These are phyloP conservation scores for Botrytis sinoallii DNA, from an alignment of 2,329 filamentous ascomycete genomes.

Conservation along the genomic window DNA sequence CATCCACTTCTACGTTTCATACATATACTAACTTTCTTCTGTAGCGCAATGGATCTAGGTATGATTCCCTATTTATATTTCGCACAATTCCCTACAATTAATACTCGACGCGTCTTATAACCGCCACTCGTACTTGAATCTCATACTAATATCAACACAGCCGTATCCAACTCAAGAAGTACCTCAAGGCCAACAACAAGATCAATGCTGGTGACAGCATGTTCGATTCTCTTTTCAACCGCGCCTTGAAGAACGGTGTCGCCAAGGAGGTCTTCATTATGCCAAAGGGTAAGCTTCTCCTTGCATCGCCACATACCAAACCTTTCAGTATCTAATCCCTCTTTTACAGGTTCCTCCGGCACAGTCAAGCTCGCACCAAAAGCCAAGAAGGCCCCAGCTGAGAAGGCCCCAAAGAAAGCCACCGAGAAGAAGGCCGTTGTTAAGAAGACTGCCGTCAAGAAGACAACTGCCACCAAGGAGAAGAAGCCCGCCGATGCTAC, in stretches of 20 bases:
- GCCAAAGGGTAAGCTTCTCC: slow-evolving; percentile 63
- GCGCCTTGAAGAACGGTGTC: slow-evolving; percentile 63
- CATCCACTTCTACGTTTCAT: not conserved
- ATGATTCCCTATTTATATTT: slow-evolving; percentile 21
- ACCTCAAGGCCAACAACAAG: slow-evolving; percentile 69
- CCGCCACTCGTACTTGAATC: not conserved
- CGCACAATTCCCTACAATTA: slow-evolving; percentile 4
- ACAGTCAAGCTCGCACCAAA: slow-evolving; percentile 60
- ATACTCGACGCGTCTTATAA: slow-evolving; percentile 30
- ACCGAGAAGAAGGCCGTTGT: slow-evolving; percentile 41
- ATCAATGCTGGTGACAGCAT: slow-evolving; percentile 53
- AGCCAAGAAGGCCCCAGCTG: slow-evolving; percentile 24
- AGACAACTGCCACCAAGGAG: slow-evolving; percentile 48
- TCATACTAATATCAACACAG: slow-evolving; percentile 32
- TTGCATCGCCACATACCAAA: not conserved
- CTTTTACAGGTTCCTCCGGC: slow-evolving; percentile 58
- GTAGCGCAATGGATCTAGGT: slow-evolving; percentile 39
- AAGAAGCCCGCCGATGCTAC: slow-evolving; percentile 25
- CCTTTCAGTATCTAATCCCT: slow-evolving; percentile 29
- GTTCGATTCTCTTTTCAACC: slow-evolving; percentile 69
- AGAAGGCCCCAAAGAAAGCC: slow-evolving; percentile 37
- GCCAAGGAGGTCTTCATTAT: slow-evolving; percentile 66
- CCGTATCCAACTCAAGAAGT: slow-evolving; percentile 72
- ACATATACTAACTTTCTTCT: slow-evolving; percentile 22
- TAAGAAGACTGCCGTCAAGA: slow-evolving; percentile 38